Conservation (phyloP, 2,329 filamentous ascomycete species). For the Beauveria bassiana region DNA sequence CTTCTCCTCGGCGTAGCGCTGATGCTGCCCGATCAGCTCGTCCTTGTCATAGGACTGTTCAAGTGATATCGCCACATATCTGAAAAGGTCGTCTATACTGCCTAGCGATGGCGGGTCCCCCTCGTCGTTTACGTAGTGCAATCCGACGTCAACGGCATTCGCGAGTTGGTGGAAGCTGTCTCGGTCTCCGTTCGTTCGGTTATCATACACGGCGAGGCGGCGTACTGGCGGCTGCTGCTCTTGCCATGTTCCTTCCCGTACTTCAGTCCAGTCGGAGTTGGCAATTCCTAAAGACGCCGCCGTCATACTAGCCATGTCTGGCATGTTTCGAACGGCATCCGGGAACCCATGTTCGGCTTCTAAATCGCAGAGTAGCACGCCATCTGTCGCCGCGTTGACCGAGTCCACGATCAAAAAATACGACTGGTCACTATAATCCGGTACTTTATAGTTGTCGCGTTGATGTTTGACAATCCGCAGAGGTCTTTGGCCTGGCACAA, state of each 20-base stretch:
- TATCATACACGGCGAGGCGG: constrained; percentile 1
- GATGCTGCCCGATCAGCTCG: neutral
- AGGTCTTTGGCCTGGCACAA: neutral
- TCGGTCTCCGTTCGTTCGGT: neutral
- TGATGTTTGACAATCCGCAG: constrained; percentile 4
- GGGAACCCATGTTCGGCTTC: constrained; percentile 5
- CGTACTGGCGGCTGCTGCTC: neutral
- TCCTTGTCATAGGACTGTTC: neutral
- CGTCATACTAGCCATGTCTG: neutral
- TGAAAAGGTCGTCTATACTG: constrained; percentile 1
- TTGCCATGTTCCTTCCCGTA: neutral
- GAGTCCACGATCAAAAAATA: constrained; percentile 9
- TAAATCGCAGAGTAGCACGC: constrained; percentile 2
- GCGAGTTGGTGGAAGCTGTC: neutral
- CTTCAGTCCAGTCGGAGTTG: neutral
- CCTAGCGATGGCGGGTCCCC: neutral
- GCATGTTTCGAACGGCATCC: constrained; percentile 4
- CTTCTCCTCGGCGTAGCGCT: neutral
- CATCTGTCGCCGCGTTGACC: neutral
- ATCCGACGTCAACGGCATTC: constrained; percentile 9
- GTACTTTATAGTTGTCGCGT: neutral
- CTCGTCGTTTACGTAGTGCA: constrained; percentile 3
- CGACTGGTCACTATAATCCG: neutral
- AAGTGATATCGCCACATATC: neutral
- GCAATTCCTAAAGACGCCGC: neutral